phyloP scores from a whole-genome alignment of 2,329 filamentous ascomycete species.

The Verticillium nubilum region DNA sequence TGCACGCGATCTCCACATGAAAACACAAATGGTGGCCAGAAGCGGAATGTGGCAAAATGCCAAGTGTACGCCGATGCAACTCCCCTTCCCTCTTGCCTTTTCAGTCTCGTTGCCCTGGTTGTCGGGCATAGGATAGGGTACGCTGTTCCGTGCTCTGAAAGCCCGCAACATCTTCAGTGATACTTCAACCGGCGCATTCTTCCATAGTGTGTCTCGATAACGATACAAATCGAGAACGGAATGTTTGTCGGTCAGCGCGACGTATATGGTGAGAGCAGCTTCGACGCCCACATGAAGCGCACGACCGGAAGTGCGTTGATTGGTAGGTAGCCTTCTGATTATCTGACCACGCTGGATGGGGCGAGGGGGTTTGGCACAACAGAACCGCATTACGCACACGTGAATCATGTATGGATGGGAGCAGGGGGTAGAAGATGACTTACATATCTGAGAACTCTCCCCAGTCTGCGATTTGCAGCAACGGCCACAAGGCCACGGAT shows the following conservation, averaged over 20 bases:
- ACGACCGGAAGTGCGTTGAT: too few species aligned
- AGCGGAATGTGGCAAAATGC: background rate
- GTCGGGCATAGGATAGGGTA: background rate
- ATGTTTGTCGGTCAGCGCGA: too few species aligned
- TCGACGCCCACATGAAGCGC: too few species aligned
- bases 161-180: background rate
- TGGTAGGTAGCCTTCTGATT: too few species aligned
- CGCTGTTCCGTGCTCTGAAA: background rate
- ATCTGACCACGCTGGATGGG: too few species aligned
- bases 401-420: background rate
- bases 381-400: too few species aligned
- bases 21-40: background rate
- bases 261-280: too few species aligned
- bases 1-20: background rate
- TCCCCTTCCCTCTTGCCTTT: background rate
- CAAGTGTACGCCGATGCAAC: background rate
- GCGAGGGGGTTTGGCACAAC: too few species aligned
- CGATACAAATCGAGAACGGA: background rate
- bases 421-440: constrained; percentile 6
- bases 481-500: background rate
- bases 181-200: background rate
- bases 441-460: constrained; percentile 8
- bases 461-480: background rate
- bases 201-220: background rate
- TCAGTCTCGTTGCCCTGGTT: background rate